These are phyloP conservation scores for Metschnikowia sp. DNA, from an alignment of 805 yeast genomes.

Conservation along the genomic window DNA sequence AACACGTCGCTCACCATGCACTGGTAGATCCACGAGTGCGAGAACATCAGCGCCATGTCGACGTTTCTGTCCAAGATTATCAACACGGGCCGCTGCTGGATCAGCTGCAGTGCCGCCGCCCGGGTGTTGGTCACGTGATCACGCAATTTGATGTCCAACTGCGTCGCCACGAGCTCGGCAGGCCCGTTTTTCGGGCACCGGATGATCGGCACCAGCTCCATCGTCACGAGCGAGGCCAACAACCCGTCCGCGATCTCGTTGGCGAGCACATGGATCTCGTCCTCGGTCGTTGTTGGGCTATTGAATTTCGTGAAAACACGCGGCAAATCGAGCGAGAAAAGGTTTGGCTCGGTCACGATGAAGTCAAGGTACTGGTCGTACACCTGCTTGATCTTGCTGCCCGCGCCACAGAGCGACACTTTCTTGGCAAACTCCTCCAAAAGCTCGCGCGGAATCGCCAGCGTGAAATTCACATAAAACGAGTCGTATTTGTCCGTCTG, in stretches of 20 bases:
- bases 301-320: slow-evolving; percentile 67
- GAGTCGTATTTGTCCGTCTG: slow-evolving; percentile 72
- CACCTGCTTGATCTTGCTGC: slow-evolving; percentile 76
- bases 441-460: slow-evolving; percentile 69
- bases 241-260: slow-evolving; percentile 75
- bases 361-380: slow-evolving; percentile 93
- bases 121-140: slow-evolving; percentile 78
- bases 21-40: slow-evolving; percentile 97
- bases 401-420: slow-evolving; percentile 69
- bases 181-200: slow-evolving; percentile 92
- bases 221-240: slow-evolving; percentile 73
- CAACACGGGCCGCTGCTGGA: slow-evolving; percentile 66
- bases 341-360: slow-evolving; percentile 86
- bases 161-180: slow-evolving; percentile 89
- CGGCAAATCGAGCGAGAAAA: slow-evolving; percentile 73
- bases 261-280: slow-evolving; percentile 63
- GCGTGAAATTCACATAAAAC: slow-evolving; percentile 82
- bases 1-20: slow-evolving; percentile 94
- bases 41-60: slow-evolving; percentile 89
- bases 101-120: slow-evolving; percentile 18
- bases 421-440: slow-evolving; percentile 86
- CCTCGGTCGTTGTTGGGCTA: slow-evolving; percentile 70
- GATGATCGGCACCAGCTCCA: slow-evolving; percentile 80
- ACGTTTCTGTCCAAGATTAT: slow-evolving; percentile 83
- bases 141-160: slow-evolving; percentile 76